Evolutionary conservation across 1,284 basidiomycete genomes (phyloP).

Genomic region (Trichosporon faecale): DNA sequence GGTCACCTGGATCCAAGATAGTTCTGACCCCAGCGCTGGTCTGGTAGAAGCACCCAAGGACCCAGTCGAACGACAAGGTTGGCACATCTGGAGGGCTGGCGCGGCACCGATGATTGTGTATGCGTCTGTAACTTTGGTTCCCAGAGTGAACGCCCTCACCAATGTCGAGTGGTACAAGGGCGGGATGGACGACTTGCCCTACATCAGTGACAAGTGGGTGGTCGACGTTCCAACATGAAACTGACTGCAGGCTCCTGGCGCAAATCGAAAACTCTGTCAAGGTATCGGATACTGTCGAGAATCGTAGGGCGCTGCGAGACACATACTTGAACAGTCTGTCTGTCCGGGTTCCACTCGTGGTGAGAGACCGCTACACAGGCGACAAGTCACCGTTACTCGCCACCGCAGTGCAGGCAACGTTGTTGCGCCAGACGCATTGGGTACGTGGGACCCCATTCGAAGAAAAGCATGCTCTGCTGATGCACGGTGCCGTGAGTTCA

Average conservation of each 20-base stretch:
- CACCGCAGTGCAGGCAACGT: background rate
- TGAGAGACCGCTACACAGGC: background rate
- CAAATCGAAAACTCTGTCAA: background rate
- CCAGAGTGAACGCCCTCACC: background rate
- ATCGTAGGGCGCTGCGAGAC: background rate
- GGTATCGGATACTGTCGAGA: background rate
- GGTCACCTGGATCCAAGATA: no score
- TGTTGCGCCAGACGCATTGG: background rate
- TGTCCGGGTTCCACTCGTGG: background rate
- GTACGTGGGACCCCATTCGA: background rate
- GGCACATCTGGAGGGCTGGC: no score
- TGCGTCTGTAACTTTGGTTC: background rate
- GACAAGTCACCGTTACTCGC: background rate
- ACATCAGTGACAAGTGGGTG: background rate
- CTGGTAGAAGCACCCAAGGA: no score
- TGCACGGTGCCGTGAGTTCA: background rate
- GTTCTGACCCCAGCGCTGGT: no score
- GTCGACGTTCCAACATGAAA: background rate
- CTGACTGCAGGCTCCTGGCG: background rate
- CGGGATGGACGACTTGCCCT: background rate
- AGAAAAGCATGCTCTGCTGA: background rate
- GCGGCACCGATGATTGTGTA: background rate
- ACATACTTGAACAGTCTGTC: background rate
- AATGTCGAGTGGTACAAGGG: background rate
- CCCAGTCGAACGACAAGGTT: no score